Evolutionary conservation across 768 basidiomycete genomes (phyloP).

Genomic region (Phanerochaete sordida): DNA sequence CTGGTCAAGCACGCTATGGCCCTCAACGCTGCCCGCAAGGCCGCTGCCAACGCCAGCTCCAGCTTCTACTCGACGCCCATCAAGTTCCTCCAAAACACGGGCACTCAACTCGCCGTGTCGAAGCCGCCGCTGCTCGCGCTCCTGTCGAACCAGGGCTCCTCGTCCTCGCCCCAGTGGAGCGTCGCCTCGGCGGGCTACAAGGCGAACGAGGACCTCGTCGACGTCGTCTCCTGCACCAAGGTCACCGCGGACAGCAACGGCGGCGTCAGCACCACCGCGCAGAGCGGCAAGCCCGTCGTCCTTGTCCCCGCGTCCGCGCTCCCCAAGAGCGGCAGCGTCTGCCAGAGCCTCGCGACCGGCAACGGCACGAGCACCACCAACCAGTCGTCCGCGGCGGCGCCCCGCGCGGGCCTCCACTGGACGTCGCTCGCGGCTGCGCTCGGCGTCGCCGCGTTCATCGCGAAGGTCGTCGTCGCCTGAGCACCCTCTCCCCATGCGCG

Average conservation of each 20-base stretch:
- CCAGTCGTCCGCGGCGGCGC: slow-evolving; percentile 1
- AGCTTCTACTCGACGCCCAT: slow-evolving; percentile 48
- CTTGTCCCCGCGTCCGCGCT: slow-evolving; percentile 32
- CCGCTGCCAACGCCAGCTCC: slow-evolving; percentile 35
- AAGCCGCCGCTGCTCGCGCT: slow-evolving; percentile 57
- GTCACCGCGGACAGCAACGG: slow-evolving; percentile 37
- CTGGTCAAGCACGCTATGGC: slow-evolving; percentile 42
- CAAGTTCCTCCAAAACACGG: slow-evolving; percentile 38
- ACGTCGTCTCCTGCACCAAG: slow-evolving; percentile 47
- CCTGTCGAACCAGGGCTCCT: slow-evolving; percentile 49
- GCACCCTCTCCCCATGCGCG: no score
- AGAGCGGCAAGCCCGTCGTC: slow-evolving; percentile 46
- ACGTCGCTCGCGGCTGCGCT: background rate
- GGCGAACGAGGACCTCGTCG: slow-evolving; percentile 41
- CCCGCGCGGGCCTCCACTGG: background rate
- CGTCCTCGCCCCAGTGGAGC: slow-evolving; percentile 38
- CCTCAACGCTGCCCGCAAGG: slow-evolving; percentile 52
- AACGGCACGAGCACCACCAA: background rate
- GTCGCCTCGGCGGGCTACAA: slow-evolving; percentile 40
- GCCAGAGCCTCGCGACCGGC: slow-evolving; percentile 18
- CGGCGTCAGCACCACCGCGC: slow-evolving; percentile 34
- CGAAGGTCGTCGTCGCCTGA: background rate
- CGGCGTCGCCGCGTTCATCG: background rate
- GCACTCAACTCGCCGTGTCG: slow-evolving; percentile 41
- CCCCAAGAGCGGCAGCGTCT: slow-evolving; percentile 18